Conservation (phyloP, 176 grass and related monocot species). For the Coix lacrymajobi region DNA sequence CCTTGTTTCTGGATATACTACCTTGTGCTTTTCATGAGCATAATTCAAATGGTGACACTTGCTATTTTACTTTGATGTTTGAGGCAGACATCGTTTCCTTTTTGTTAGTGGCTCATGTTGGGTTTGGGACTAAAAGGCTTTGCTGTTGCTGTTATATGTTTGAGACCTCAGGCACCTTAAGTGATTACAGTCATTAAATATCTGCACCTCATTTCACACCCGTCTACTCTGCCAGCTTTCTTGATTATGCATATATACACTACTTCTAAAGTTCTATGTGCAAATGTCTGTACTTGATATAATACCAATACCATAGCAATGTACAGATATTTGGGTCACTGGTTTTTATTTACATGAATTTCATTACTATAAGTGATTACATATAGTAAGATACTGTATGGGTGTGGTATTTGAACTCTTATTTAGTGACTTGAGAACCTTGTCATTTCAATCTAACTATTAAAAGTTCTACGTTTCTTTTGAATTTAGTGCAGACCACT, state of each 20-base stretch:
- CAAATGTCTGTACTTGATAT: neutral
- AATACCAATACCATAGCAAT: neutral
- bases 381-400: neutral
- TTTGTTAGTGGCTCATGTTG: neutral
- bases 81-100: neutral
- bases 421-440: neutral
- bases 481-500: neutral
- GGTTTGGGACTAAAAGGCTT: neutral
- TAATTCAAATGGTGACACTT: slow-evolving; percentile 1
- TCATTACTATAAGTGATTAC: neutral
- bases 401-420: slow-evolving; percentile 9
- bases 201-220: neutral
- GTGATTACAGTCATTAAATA: slow-evolving; percentile 7
- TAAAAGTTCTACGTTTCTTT: neutral
- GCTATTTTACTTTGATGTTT: neutral
- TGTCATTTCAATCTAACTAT: neutral
- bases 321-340: neutral
- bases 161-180: no score
- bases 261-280: slow-evolving; percentile 11
- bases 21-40: slow-evolving; percentile 8
- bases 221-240: neutral
- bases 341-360: slow-evolving; percentile 2
- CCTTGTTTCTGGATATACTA: slow-evolving; percentile 11
- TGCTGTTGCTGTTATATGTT: neutral
- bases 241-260: neutral